Conservation (phyloP, 2,329 filamentous ascomycete species). For the Plectosphaerella plurivora region DNA sequence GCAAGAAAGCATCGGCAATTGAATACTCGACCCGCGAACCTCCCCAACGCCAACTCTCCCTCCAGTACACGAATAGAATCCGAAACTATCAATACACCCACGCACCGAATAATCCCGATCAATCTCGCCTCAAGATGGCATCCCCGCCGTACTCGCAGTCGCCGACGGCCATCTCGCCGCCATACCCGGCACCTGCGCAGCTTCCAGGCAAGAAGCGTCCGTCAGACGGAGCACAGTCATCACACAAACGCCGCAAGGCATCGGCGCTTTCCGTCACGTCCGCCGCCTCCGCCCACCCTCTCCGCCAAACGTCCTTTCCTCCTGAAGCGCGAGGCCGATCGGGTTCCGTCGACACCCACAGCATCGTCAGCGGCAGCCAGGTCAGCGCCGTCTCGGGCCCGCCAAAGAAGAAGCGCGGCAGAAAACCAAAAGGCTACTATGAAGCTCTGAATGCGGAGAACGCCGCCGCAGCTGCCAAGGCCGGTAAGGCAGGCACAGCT, state of each 20-base stretch:
- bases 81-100: background rate
- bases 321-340: conserved; percentile 60
- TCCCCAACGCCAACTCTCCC: background rate
- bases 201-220: conserved; percentile 60
- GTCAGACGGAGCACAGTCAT: conserved; percentile 45
- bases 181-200: conserved; percentile 44
- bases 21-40: background rate
- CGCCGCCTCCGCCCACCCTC: conserved; percentile 54
- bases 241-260: conserved; percentile 66
- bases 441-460: conserved; percentile 40
- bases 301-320: conserved; percentile 78
- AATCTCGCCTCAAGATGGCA: conserved; percentile 34
- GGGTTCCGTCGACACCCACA: conserved; percentile 59
- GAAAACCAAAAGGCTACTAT: conserved; percentile 55
- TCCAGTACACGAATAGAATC: background rate
- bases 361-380: conserved; percentile 58
- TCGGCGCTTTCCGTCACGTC: conserved; percentile 57
- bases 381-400: conserved; percentile 37
- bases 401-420: conserved; percentile 55
- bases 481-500: conserved; percentile 40
- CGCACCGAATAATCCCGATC: background rate
- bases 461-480: conserved; percentile 31
- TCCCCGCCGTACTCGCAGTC: conserved; percentile 50
- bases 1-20: background rate
- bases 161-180: conserved; percentile 50